Evolutionary conservation across 768 basidiomycete species (phyloP).

Genomic region (Termitomyces heimii): DNA sequence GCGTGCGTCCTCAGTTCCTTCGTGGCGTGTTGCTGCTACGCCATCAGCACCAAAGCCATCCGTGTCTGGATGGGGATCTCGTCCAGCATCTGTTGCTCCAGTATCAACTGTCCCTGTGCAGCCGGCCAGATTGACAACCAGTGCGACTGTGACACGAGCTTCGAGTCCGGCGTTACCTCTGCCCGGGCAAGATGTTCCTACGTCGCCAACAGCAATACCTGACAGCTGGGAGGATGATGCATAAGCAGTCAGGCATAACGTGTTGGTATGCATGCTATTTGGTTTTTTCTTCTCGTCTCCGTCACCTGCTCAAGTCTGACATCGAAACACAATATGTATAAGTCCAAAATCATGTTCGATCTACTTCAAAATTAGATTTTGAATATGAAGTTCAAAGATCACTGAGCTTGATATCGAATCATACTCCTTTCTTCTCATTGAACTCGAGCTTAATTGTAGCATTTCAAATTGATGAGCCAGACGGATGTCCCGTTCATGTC

Average conservation of each 20-base stretch:
- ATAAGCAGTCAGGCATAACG: not conserved
- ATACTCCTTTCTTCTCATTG: not conserved
- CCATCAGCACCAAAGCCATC: constrained; percentile 6
- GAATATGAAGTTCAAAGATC: not conserved
- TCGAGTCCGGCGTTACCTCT: constrained; percentile 5
- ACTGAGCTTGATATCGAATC: not conserved
- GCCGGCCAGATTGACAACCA: not conserved
- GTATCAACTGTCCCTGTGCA: not conserved
- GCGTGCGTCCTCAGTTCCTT: constrained; percentile 21
- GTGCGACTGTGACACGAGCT: constrained; percentile 4
- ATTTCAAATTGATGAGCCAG: too few species aligned
- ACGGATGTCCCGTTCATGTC: too few species aligned
- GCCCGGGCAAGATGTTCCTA: not conserved
- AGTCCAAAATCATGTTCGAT: not conserved
- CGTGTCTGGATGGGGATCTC: constrained; percentile 4
- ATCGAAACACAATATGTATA: not conserved
- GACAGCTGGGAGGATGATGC: constrained; percentile 33
- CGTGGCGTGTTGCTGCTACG: constrained; percentile 16
- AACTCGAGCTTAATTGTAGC: too few species aligned
- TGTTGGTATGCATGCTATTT: not conserved
- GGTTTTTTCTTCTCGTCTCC: not conserved
- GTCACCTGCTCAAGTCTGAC: not conserved
- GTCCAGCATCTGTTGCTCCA: not conserved
- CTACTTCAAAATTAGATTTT: not conserved
- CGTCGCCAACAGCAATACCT: constrained; percentile 18